Conservation (phyloP, 345 rosid species). For the Ceriops zippeliana region DNA sequence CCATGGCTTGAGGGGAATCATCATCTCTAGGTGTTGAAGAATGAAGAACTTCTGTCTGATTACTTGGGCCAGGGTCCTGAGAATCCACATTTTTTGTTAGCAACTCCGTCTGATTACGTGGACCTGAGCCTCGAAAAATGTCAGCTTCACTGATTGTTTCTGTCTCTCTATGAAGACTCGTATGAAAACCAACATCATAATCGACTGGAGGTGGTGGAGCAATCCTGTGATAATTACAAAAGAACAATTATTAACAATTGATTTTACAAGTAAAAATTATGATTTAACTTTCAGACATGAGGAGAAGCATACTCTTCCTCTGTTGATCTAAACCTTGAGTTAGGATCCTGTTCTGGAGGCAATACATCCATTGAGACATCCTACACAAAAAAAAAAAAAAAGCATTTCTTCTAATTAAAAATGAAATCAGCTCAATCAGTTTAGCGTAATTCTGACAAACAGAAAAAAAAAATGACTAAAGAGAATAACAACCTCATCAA, state of each 20-base stretch:
- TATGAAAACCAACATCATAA: conserved; percentile 8
- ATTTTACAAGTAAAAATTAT: not conserved
- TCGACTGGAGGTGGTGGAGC: conserved; percentile 20
- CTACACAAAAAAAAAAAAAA: conserved; percentile 28
- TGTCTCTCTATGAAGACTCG: not conserved
- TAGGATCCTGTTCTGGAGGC: conserved; percentile 20
- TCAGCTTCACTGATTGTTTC: conserved; percentile 4
- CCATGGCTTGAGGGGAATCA: conserved; percentile 49
- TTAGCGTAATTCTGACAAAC: not conserved
- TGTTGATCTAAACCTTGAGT: conserved; percentile 22
- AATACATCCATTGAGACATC: conserved; percentile 31
- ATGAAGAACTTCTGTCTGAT: conserved; percentile 30
- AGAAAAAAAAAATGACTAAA: not conserved
- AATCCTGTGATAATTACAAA: conserved; percentile 23
- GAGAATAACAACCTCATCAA: conserved; percentile 55
- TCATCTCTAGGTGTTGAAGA: conserved; percentile 12
- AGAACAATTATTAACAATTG: not conserved
- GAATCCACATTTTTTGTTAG: conserved; percentile 16
- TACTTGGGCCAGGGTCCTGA: conserved; percentile 31
- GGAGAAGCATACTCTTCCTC: conserved; percentile 43
- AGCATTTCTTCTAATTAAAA: not conserved
- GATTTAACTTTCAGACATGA: not conserved
- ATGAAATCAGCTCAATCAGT: no score
- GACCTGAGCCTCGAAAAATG: conserved; percentile 21
- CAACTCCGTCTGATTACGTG: conserved; percentile 28